phyloP scores from a whole-genome alignment of 2,329 filamentous ascomycete genomes.

The Paracorniculantispora psalliotae region DNA sequence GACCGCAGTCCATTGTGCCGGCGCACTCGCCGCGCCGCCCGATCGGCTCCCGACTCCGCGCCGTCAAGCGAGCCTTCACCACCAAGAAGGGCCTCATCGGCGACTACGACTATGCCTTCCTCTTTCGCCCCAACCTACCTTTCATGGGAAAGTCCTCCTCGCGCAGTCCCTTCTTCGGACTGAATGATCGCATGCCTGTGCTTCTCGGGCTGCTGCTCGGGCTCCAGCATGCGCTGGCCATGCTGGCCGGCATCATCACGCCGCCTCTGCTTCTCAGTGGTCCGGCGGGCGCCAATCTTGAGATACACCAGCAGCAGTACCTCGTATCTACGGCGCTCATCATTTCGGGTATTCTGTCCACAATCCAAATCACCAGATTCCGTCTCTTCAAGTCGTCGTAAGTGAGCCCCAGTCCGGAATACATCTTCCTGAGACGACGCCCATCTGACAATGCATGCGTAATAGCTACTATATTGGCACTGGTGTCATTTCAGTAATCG shows the following conservation, averaged over 20 bases:
- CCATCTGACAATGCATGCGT: neutral
- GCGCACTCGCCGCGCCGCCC: constrained; percentile 30
- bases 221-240: constrained; percentile 68
- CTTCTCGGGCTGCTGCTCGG: constrained; percentile 62
- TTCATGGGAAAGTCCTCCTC: constrained; percentile 55
- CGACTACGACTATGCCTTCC: constrained; percentile 82
- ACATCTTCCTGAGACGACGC: too few relatives aligned
- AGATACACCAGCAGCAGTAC: constrained; percentile 60
- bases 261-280: constrained; percentile 69
- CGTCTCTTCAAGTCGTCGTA: constrained; percentile 62
- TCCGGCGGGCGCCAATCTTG: constrained; percentile 58
- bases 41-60: constrained; percentile 23
- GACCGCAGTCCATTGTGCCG: constrained; percentile 45
- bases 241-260: constrained; percentile 71
- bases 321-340: constrained; percentile 75
- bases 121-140: constrained; percentile 77
- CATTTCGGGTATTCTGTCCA: constrained; percentile 69
- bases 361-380: constrained; percentile 73
- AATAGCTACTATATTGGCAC: constrained; percentile 70
- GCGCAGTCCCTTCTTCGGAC: constrained; percentile 76
- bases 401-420: constrained; percentile 20
- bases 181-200: constrained; percentile 64
- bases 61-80: constrained; percentile 37
- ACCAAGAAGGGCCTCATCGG: constrained; percentile 72
- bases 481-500: constrained; percentile 73